A percentile compares a stretch with the other conserved stretches of the same genome.
These are phyloP conservation scores for Vinca minor DNA, from an alignment of 257 asterid genomes.

Conservation along the genomic window DNA sequence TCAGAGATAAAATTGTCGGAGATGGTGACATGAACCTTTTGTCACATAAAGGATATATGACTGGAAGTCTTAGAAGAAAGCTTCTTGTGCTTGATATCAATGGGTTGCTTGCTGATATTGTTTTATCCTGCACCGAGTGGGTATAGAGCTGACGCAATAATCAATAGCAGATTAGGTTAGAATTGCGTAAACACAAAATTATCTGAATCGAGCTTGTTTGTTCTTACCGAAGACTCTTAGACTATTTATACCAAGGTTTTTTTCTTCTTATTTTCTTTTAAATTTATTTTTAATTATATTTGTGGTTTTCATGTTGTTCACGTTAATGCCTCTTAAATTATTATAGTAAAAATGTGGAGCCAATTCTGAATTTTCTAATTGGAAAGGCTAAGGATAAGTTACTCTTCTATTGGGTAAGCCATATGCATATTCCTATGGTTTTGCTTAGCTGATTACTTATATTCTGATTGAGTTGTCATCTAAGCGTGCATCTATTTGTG, in stretches of 20 bases:
- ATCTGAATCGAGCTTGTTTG: background rate
- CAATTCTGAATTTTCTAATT: too few relatives aligned
- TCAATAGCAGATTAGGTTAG: constrained; percentile 60
- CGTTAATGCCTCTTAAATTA: constrained; percentile 20
- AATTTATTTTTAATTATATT: too few relatives aligned
- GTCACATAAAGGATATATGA: constrained; percentile 18
- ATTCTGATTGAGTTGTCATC: background rate
- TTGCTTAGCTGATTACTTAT: background rate
- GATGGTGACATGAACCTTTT: constrained; percentile 9
- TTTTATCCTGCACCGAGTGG: constrained; percentile 50
- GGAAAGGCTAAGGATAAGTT: too few relatives aligned
- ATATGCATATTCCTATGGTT: constrained; percentile 9
- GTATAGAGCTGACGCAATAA: constrained; percentile 38
- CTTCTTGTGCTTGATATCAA: constrained; percentile 87
- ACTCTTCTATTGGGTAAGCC: constrained; percentile 73
- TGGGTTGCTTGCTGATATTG: constrained; percentile 21
- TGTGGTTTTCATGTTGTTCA: constrained; percentile 2
- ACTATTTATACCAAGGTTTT: constrained; percentile 13
- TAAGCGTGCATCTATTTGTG: too few relatives aligned
- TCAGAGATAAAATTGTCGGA: too few relatives aligned
- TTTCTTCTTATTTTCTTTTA: too few relatives aligned
- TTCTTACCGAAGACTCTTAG: constrained; percentile 13
- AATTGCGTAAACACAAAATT: background rate
- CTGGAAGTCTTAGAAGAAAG: constrained; percentile 34
- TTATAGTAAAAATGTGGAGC: too few relatives aligned